Conservation (phyloP, 176 grass and related monocot genomes). For the Elymus sibiricus region DNA sequence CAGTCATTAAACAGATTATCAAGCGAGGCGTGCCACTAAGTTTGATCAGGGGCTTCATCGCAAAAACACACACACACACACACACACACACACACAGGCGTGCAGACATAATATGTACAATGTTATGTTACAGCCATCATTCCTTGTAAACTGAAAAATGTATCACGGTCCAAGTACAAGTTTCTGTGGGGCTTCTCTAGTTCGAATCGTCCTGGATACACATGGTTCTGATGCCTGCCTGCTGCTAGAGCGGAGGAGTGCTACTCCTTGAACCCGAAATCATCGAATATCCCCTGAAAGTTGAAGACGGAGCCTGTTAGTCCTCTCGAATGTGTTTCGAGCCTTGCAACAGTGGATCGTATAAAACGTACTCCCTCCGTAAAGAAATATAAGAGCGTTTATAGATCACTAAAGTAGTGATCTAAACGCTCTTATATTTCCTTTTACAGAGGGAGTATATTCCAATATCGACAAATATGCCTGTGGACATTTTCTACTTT, state of each 20-base stretch:
- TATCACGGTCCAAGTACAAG: neutral
- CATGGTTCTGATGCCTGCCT: neutral
- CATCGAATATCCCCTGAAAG: slow-evolving; percentile 57
- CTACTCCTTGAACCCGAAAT: slow-evolving; percentile 58
- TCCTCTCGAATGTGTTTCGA: neutral
- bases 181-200: neutral
- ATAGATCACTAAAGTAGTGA: too few relatives aligned
- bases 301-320: neutral
- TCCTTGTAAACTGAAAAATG: neutral
- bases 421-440: too few relatives aligned
- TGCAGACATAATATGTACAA: slow-evolving; percentile 19
- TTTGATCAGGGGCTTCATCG: neutral
- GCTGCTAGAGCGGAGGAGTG: neutral
- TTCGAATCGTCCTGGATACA: neutral
- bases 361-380: too few relatives aligned
- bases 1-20: neutral
- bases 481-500: neutral
- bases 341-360: neutral
- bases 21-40: neutral
- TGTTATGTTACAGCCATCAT: neutral
- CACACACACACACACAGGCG: too few relatives aligned
- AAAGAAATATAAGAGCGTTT: too few relatives aligned
- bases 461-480: neutral
- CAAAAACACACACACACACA: too few relatives aligned
- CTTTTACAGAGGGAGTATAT: too few relatives aligned